Percentiles rank a stretch among this genome's conserved stretches.
Evolutionary conservation across 345 rosid genomes (phyloP).

Genomic region (Reutealis trisperma): DNA sequence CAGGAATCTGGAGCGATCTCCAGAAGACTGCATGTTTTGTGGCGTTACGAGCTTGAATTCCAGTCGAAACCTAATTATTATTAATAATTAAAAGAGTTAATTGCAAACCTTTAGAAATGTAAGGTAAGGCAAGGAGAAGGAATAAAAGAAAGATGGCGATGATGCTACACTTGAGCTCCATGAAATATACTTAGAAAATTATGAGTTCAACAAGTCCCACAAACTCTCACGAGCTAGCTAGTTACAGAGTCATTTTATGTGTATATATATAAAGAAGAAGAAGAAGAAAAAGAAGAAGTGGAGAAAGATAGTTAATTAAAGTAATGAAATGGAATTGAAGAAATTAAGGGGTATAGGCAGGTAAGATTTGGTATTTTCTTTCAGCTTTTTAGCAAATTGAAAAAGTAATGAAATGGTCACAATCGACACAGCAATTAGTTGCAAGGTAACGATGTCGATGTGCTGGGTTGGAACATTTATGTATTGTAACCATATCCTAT

Average conservation of each 20-base stretch:
- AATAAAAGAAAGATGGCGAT: conserved; percentile 23
- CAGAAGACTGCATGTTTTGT: too few relatives aligned
- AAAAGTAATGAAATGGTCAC: conserved; percentile 19
- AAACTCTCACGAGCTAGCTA: background rate
- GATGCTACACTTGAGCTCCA: conserved; percentile 31
- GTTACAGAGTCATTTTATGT: background rate
- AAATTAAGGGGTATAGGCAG: background rate
- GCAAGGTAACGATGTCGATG: conserved; percentile 22
- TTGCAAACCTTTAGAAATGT: conserved; percentile 26
- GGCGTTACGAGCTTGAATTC: too few relatives aligned
- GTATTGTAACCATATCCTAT: conserved; percentile 5
- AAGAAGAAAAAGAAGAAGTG: background rate
- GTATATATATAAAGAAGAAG: background rate
- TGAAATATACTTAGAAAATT: conserved; percentile 4
- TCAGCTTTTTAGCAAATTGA: conserved; percentile 1
- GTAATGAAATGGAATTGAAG: background rate
- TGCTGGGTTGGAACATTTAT: conserved; percentile 35
- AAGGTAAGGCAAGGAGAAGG: conserved; percentile 32
- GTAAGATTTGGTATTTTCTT: background rate
- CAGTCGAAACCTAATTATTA: too few relatives aligned
- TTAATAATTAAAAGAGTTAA: background rate
- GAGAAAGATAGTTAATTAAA: background rate
- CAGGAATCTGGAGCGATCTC: too few relatives aligned
- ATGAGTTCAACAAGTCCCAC: too few relatives aligned
- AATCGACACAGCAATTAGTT: conserved; percentile 34